Conservation (phyloP, 2,329 filamentous ascomycete species). For the Botrytis medusae region DNA sequence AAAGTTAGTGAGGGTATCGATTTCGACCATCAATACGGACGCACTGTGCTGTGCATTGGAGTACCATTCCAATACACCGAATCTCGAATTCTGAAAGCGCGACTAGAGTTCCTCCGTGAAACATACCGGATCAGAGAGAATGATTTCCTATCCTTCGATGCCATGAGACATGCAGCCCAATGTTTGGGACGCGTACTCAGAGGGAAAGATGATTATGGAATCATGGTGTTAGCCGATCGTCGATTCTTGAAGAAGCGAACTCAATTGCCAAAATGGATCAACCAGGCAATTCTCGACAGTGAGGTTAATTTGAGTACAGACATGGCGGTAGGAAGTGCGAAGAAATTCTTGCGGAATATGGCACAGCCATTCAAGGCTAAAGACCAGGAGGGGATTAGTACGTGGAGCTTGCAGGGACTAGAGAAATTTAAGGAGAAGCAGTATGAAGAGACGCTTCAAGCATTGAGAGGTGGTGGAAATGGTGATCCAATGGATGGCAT, state of each 20-base stretch:
- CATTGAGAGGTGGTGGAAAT: conserved; percentile 50
- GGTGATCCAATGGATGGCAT: conserved; percentile 24
- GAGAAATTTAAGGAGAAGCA: conserved; percentile 74
- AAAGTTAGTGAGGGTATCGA: conserved; percentile 98
- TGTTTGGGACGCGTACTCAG: conserved; percentile 91
- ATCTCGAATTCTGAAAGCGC: conserved; percentile 91
- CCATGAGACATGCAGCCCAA: conserved; percentile 98
- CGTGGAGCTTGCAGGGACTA: conserved; percentile 82
- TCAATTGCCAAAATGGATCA: conserved; percentile 97
- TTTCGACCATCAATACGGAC: conserved; percentile 98
- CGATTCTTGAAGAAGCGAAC: conserved; percentile 87
- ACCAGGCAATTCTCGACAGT: conserved; percentile 78
- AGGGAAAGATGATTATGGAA: conserved; percentile 98
- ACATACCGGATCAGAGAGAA: conserved; percentile 96
- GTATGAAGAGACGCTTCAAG: conserved; percentile 65
- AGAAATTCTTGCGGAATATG: conserved; percentile 88
- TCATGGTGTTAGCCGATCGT: conserved; percentile 96
- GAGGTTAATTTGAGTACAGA: conserved; percentile 92
- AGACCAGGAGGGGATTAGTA: conserved; percentile 89
- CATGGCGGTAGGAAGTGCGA: conserved; percentile 86
- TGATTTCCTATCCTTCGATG: conserved; percentile 97
- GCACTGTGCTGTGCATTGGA: conserved; percentile 92
- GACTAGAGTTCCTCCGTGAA: conserved; percentile 93
- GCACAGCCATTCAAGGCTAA: conserved; percentile 80
- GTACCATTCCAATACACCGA: conserved; percentile 99